These are phyloP conservation scores for Hevea brasiliensis DNA, from an alignment of 345 rosid species.

Conservation along the genomic window DNA sequence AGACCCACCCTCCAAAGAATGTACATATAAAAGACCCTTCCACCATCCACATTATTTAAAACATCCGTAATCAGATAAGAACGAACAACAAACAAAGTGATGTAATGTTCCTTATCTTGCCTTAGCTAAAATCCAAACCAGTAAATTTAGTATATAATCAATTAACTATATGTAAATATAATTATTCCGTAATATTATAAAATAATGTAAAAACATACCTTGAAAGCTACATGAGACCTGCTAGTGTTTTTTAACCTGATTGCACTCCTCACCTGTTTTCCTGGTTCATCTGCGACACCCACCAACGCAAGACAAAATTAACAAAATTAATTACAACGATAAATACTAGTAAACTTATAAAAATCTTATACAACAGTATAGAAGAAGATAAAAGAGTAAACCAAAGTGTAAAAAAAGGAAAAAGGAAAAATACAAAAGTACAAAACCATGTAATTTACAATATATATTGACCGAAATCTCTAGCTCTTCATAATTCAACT, in stretches of 20 bases:
- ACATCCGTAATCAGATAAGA: neutral
- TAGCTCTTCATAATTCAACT: neutral
- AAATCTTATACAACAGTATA: too few relatives aligned
- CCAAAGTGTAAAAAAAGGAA: too few relatives aligned
- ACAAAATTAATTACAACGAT: neutral
- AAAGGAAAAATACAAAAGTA: too few relatives aligned
- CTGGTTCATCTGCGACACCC: conserved; percentile 69
- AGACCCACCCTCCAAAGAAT: too few relatives aligned
- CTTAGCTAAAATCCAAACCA: neutral
- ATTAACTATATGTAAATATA: neutral
- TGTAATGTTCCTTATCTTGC: conserved; percentile 1
- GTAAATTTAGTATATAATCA: neutral
- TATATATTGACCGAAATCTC: neutral
- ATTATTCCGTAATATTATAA: neutral
- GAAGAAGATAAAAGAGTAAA: neutral
- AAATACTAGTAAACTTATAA: neutral
- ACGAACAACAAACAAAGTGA: neutral
- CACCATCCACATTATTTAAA: neutral
- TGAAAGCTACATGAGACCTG: conserved; percentile 90
- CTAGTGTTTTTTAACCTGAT: conserved; percentile 78
- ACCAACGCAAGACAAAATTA: neutral
- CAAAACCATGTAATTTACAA: neutral
- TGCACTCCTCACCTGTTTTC: conserved; percentile 89
- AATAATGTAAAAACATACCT: conserved; percentile 43
- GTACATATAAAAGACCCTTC: neutral